Percentiles rank a stretch among this genome's conserved stretches.
Evolutionary conservation across 129 eudicot species (phyloP).

Genomic region (Chrysanthemum seticuspe): DNA sequence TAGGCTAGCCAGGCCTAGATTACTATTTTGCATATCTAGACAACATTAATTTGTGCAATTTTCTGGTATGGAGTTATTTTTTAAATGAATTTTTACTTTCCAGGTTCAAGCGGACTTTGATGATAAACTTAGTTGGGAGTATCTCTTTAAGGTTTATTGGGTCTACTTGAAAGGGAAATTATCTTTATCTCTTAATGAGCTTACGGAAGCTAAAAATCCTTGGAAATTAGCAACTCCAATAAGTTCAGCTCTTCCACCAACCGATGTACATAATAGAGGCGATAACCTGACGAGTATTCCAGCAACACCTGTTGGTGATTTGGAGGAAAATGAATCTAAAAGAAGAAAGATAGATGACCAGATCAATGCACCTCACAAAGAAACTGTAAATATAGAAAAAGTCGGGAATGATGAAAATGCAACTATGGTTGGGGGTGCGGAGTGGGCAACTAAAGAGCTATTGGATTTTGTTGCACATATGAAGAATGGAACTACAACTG

Average conservation of each 20-base stretch:
- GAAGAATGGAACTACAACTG: conserved; percentile 71
- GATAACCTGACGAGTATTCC: conserved; percentile 26
- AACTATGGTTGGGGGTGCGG: conserved; percentile 24
- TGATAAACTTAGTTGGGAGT: conserved; percentile 94
- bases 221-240: conserved; percentile 49
- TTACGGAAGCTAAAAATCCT: conserved; percentile 68
- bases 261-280: conserved; percentile 25
- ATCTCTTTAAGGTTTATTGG: conserved; percentile 97
- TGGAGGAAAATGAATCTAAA: conserved; percentile 43
- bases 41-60: no score
- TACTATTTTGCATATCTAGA: neutral
- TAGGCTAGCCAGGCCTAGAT: neutral
- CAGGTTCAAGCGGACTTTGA: conserved; percentile 98
- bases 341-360: conserved; percentile 46
- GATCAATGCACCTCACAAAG: conserved; percentile 25
- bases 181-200: conserved; percentile 64
- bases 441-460: conserved; percentile 87
- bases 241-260: conserved; percentile 27
- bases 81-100: neutral
- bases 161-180: conserved; percentile 67
- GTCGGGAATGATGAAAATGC: conserved; percentile 14
- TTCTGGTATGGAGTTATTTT: neutral
- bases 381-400: conserved; percentile 35
- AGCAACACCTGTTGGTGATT: conserved; percentile 27
- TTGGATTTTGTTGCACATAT: conserved; percentile 82